Base-by-base conservation (phyloP, 2,329 filamentous ascomycete genomes). In the Teratosphaeria pseudoeucalypti region DNA sequence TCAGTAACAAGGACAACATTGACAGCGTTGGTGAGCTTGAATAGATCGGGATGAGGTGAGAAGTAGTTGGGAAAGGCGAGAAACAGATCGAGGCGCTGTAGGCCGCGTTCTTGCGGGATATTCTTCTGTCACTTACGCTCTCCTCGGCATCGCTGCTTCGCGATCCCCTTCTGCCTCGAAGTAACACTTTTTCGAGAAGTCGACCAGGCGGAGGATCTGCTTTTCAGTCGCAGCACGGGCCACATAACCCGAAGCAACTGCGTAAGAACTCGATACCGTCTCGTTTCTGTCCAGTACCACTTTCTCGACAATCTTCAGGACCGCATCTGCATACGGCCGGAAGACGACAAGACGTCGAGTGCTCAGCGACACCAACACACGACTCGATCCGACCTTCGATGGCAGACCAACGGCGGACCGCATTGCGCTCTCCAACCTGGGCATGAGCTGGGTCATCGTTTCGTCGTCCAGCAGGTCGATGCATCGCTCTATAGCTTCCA, bases 211-310 rank as follows among this genome's bases (percentile, higher is more conserved):
- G 26, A 85, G 69, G 14, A 85, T 75, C 63, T 81, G 80, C 63
- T 82, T 80, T 64, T 85, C 81, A 1, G 81, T 80, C n/a, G 82
- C 82, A 11, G 83, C 69, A 23, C 84, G 84, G 66, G 94, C 81
- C 58, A 97, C 79, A 71, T 97, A 97, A 0, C 92, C 94, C 26
- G 90, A 84, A 2, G 92, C 86, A 57, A 85, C 86, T 23, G 92
- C 92, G 71, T 96, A 99, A 2, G 89, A 89, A 62, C 89, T 87
- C 69, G 88, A 92, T 59, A 96, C 92, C 19, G 95, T 94, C 66
- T 96, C 91, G 69, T 99, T 99, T 63, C 88, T 87, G 72, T 99
- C 94, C 56, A 96, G 81, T 1, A 92, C 84, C 60, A 92, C 84
- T 72, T 90, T 92, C 67, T 90, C 85, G 63, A 96, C 81, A 10